These are phyloP conservation scores for Cucurbitaria berberidis DNA, from an alignment of 2,329 filamentous ascomycete species.

Conservation along the genomic window DNA sequence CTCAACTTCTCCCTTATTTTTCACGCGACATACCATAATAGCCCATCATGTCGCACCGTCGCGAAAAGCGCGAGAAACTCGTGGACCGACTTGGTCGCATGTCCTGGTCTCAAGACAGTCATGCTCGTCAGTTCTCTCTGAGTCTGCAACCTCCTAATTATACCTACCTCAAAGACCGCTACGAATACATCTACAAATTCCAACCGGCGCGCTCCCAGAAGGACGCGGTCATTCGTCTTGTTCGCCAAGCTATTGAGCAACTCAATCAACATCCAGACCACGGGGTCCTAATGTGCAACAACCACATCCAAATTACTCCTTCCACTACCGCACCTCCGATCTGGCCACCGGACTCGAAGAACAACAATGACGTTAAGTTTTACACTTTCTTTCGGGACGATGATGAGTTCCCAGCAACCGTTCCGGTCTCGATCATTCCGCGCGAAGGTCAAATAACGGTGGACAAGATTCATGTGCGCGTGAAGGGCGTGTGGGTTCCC, in stretches of 20 bases:
- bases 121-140: not conserved
- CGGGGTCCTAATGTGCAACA: not conserved
- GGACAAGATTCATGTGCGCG: constrained; percentile 1
- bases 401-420: not conserved
- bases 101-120: not conserved
- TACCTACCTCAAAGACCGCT: not conserved
- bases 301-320: not conserved
- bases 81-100: too few relatives aligned
- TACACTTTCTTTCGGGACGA: constrained; percentile 6
- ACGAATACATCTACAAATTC: not conserved
- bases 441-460: not conserved
- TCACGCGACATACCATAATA: too few relatives aligned
- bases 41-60: too few relatives aligned
- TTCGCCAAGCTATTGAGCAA: not conserved
- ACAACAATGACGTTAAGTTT: not conserved
- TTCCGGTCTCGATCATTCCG: not conserved
- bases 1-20: too few relatives aligned
- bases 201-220: not conserved
- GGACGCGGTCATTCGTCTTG: not conserved
- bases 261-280: not conserved
- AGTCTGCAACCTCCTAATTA: not conserved
- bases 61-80: too few relatives aligned
- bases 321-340: constrained; percentile 1
- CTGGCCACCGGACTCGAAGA: not conserved
- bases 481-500: not conserved